Evolutionary conservation across 1,284 basidiomycete species (phyloP), one percentile per base, ranked within the genome.

Genomic region (Flammula alnicola): DNA sequence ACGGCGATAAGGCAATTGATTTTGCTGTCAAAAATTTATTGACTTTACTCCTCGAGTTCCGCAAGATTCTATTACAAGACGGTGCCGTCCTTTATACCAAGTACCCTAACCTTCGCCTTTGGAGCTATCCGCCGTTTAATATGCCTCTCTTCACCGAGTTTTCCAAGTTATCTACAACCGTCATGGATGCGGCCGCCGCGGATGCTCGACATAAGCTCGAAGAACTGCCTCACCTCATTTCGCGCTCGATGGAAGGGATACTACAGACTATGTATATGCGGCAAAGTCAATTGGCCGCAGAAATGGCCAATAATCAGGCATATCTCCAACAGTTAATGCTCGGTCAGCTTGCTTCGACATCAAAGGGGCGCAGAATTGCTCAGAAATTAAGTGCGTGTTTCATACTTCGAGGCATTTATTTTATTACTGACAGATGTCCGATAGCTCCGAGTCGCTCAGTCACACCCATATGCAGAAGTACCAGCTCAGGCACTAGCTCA

Each of bases 31-130:
- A 26, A 8, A 39, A 52, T 8, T 60, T 65, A 20, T 48, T 64
- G 12, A 16, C 22, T 3, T 16, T 63, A 5, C 46, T 66, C 2
- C 14, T 35, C 7, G 52, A 49, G 25, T 47, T 62, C 10, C 52
- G 51, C 14, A 41, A 12, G 2, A 35, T 67, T 20, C 48, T 68
- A 6, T 48, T 66, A 25, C 63, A 69, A 47, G 64, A 67, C 41
- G 39, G 52, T n/a, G 66, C 63, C 7, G 33, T 67, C 1, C 51
- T 66, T 2, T 63, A 46, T 38, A 31, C 41, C 0, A 19, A 41
- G 4, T 26, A 65, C 39, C 59, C 63, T 6, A 8, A 47, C 1
- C 30, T 45, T 6, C 20, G 57, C 8, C 27, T 65, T 16, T 65
- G 60, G 20, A 44, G 55, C 12, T 57, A 52, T 20, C 22, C 33